Evolutionary conservation across 148 eudicot species (phyloP).

Genomic region (Camellia granthamiana): DNA sequence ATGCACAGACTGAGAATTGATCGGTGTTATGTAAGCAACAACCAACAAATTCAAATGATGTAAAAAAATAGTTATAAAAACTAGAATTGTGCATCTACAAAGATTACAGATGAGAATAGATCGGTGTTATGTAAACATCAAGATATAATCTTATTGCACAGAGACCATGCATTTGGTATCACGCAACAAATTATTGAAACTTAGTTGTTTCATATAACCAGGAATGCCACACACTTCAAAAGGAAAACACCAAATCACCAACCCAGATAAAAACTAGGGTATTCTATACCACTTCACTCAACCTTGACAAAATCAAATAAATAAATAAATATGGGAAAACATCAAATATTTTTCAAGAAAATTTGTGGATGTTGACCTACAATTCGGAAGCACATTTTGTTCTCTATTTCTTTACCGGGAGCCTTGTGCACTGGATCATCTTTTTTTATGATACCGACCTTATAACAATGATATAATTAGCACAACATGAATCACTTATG

Average conservation of each 20-base stretch:
- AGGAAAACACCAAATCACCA: background rate
- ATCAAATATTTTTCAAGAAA: too few species aligned
- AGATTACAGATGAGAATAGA: background rate
- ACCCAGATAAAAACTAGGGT: background rate
- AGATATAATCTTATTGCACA: background rate
- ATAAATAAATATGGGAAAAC: too few species aligned
- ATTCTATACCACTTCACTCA: background rate
- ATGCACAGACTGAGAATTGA: too few species aligned
- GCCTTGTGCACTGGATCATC: too few species aligned
- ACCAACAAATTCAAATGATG: background rate
- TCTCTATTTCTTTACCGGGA: too few species aligned
- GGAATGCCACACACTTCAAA: background rate
- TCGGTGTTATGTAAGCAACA: background rate
- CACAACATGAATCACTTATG: too few species aligned
- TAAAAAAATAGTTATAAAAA: background rate
- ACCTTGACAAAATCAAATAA: too few species aligned
- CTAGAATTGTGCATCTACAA: background rate
- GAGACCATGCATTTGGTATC: background rate
- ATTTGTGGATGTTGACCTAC: too few species aligned
- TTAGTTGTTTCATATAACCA: background rate
- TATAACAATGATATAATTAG: too few species aligned
- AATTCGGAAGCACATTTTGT: too few species aligned
- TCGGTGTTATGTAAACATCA: background rate
- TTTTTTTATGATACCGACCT: too few species aligned
- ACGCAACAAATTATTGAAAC: background rate